Percentiles rank a stretch among this genome's conserved stretches.
Evolutionary conservation across 108 stramenopile species (phyloP).

Genomic region (Nannochloropsis oceanica): DNA sequence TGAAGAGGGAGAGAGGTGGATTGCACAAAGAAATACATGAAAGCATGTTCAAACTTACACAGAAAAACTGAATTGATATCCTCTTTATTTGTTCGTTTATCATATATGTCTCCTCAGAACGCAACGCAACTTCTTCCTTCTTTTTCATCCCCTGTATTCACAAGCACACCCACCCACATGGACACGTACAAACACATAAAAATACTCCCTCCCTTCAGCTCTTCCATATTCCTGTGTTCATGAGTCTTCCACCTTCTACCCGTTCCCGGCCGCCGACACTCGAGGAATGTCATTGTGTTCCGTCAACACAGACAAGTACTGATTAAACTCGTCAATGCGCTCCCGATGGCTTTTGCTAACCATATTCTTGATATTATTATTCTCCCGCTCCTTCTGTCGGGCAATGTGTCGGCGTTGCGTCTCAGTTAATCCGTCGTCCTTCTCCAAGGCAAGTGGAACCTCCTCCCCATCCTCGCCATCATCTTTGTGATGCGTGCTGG

Average conservation of each 20-base stretch:
- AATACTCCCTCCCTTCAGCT: too few species aligned
- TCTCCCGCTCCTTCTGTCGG: neutral
- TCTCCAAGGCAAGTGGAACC: neutral
- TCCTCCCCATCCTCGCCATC: neutral
- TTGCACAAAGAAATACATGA: too few species aligned
- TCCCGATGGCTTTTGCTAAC: constrained; percentile 28
- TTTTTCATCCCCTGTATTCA: too few species aligned
- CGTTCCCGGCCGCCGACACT: constrained; percentile 43
- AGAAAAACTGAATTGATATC: too few species aligned
- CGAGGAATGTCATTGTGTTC: constrained; percentile 48
- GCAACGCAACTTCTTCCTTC: too few species aligned
- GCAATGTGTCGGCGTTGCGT: neutral
- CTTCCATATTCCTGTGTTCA: neutral
- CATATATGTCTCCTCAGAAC: too few species aligned
- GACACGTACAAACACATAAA: too few species aligned
- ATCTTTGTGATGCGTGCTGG: neutral
- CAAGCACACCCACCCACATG: too few species aligned
- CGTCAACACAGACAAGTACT: constrained; percentile 25
- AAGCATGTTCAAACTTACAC: too few species aligned
- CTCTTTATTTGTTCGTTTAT: too few species aligned
- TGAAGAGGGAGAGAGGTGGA: too few species aligned
- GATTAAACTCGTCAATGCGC: constrained; percentile 42
- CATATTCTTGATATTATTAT: constrained; percentile 4
- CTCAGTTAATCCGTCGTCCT: neutral
- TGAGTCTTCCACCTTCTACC: constrained; percentile 1